Base-by-base conservation (phyloP, 768 basidiomycete species). In the Leccinum obscurum region DNA sequence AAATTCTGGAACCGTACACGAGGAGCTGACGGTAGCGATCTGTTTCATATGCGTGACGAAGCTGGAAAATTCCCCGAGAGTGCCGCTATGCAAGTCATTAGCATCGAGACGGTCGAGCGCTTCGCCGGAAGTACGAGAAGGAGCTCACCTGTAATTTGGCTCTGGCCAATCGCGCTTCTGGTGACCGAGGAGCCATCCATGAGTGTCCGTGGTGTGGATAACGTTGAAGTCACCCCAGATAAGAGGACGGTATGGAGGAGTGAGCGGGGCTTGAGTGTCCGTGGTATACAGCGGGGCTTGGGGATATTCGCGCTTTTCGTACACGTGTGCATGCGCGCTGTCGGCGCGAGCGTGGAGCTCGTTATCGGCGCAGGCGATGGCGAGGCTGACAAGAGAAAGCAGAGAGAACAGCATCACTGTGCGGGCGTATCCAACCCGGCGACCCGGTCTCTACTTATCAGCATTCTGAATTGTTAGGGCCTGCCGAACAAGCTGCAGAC, bases 151-250 rank as follows among this genome's bases (percentile, higher is more conserved):
- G 72, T 89, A 92, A 70, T 89, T 87, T 0, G 90, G 89, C 66
- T 93, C 91, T 0, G 90, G 90, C 68, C 81, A 85, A 3, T 80
- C 81, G 3, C 76, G 17, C 67, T 92, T 88, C 66, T 92, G 90
- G 75, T 96, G 93, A 1, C 93, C 93, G 39, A 93, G 79, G 4
- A 95, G 77, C 88, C 88, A 89, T 28, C 88, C 85, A 75, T 90
- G 88, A 41, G 84, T 90, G 72, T 95, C 93, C 0, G 94, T 95
- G 3, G 92, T 95, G 66, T 88, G 86, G 51, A 95, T 81, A 66
- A 95, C 83, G 69, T 95, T 95, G 69, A 95, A 80, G 67, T 95
- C 92, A n/a, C 88, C 86, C 94, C 93, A 95, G 55, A 84, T 83
- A 14, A 96, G 80, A 24, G 84, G 82, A 20, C 86, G 78, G 57